Conservation (phyloP, 495 filamentous ascomycete species). For the Trichocladium uniseriatum region DNA sequence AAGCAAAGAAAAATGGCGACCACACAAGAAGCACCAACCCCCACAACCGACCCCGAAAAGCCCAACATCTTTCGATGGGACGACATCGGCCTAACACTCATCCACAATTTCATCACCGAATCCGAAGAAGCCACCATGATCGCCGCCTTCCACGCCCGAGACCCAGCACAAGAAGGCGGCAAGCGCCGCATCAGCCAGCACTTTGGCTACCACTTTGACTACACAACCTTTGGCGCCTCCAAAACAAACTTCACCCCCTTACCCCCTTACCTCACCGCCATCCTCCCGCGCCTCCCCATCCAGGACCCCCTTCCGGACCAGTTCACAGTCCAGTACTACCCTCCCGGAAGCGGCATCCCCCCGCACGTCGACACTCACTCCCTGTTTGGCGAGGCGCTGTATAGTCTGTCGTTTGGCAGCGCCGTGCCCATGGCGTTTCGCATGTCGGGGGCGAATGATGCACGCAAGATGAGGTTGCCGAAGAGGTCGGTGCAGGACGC, state of each 20-base stretch:
- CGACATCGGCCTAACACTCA: slow-evolving; percentile 20
- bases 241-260: slow-evolving; percentile 16
- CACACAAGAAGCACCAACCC: not conserved
- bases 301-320: slow-evolving; percentile 20
- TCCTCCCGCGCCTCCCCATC: slow-evolving; percentile 22
- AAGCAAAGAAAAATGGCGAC: not conserved
- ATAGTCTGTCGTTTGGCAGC: slow-evolving; percentile 23
- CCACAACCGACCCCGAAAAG: slow-evolving; percentile 11
- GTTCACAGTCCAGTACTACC: slow-evolving; percentile 30
- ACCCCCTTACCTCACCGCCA: slow-evolving; percentile 17
- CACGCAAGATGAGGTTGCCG: slow-evolving; percentile 24
- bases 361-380: slow-evolving; percentile 30
- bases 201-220: slow-evolving; percentile 28
- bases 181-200: slow-evolving; percentile 24
- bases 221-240: slow-evolving; percentile 27
- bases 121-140: slow-evolving; percentile 21
- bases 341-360: slow-evolving; percentile 27
- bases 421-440: slow-evolving; percentile 24
- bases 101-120: slow-evolving; percentile 22
- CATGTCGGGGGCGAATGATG: slow-evolving; percentile 23
- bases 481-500: slow-evolving; percentile 16
- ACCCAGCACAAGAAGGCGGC: slow-evolving; percentile 7
- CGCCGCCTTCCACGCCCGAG: slow-evolving; percentile 19
- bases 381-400: slow-evolving; percentile 26
- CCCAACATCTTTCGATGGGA: slow-evolving; percentile 19